Conservation (phyloP, 108 stramenopile species). For the Epithemia pelagica region DNA sequence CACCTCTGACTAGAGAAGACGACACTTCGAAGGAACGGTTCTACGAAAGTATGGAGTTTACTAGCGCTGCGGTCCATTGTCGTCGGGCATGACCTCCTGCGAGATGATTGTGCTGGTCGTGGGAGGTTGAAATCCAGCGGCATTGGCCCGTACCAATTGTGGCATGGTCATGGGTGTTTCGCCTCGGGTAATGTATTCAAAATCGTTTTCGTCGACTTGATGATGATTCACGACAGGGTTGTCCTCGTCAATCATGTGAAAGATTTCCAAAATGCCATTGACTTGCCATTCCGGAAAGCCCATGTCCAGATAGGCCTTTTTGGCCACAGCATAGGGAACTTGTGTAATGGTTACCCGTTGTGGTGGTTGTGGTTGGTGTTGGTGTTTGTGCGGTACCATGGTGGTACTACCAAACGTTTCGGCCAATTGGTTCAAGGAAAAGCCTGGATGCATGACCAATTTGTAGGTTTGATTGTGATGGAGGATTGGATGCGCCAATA, state of each 20-base stretch:
- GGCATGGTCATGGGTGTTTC: neutral
- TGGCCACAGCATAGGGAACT: constrained; percentile 8
- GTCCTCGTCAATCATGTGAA: neutral
- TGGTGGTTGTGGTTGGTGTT: too few species aligned
- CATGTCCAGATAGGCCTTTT: neutral
- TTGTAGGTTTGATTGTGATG: constrained; percentile 16
- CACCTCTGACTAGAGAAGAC: too few species aligned
- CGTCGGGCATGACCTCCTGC: too few species aligned
- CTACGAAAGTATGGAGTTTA: too few species aligned
- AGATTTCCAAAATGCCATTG: neutral
- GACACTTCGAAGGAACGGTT: too few species aligned
- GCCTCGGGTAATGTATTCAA: neutral
- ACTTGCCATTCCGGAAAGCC: constrained; percentile 3
- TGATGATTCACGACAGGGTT: neutral
- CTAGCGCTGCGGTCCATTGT: too few species aligned
- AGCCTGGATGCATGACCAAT: constrained; percentile 14
- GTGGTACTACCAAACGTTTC: constrained; percentile 1
- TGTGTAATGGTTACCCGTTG: constrained; percentile 5
- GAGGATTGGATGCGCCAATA: constrained; percentile 6
- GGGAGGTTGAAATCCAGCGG: neutral
- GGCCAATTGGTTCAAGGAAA: constrained; percentile 19
- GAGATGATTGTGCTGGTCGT: too few species aligned
- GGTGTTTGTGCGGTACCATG: constrained; percentile 7
- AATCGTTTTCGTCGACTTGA: neutral
- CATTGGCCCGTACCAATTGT: neutral